Conservation (phyloP, 257 asterid genomes). For the Capsicum chinense region DNA sequence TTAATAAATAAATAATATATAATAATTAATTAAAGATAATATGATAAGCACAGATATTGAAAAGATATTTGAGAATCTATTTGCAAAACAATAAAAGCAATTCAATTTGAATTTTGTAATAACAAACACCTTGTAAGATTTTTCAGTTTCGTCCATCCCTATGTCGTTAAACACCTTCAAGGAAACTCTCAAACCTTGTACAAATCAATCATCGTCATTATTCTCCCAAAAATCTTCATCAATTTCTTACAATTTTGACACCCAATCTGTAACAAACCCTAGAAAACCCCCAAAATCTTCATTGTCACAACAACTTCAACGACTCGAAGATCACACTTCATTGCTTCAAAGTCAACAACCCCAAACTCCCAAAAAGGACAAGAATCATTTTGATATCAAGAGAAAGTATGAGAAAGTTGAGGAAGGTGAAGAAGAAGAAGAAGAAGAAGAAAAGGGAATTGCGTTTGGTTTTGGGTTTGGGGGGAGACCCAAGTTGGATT, state of each 20-base stretch:
- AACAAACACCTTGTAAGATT: neutral
- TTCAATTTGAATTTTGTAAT: neutral
- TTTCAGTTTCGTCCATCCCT: no score
- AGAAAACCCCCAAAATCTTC: constrained; percentile 94
- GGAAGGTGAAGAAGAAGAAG: constrained; percentile 36
- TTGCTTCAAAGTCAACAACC: constrained; percentile 36
- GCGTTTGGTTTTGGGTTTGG: neutral
- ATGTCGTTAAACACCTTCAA: constrained; percentile 82
- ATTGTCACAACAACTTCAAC: constrained; percentile 68
- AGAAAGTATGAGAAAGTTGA: constrained; percentile 29
- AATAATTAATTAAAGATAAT: no score
- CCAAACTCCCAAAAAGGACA: constrained; percentile 34
- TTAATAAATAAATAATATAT: no score
- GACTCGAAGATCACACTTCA: constrained; percentile 54
- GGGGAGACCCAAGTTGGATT: constrained; percentile 51
- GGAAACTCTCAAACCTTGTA: constrained; percentile 84
- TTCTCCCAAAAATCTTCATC: constrained; percentile 37
- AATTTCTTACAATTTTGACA: constrained; percentile 41
- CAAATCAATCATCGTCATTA: constrained; percentile 32
- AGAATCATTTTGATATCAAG: constrained; percentile 40
- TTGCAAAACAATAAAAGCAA: no score
- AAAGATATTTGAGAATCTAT: no score
- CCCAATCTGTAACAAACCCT: constrained; percentile 38
- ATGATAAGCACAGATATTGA: no score
- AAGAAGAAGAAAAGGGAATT: constrained; percentile 35